Conservation (phyloP, 805 yeast species). For the Hanseniaspora thailandica region DNA sequence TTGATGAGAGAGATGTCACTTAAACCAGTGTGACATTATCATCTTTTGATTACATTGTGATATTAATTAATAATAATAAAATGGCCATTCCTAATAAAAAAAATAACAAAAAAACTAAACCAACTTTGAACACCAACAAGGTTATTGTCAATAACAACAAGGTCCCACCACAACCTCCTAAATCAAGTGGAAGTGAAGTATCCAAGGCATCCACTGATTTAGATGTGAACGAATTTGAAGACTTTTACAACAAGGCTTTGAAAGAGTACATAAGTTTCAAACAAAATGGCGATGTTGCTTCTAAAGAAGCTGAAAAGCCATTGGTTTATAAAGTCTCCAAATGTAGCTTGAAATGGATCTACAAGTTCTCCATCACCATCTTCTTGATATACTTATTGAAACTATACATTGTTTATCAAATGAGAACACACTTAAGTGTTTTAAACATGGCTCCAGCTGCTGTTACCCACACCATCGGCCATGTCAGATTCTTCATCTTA, state of each 20-base stretch:
- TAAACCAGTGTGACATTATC: too few relatives aligned
- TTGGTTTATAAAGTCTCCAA: neutral
- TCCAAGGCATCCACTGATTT: neutral
- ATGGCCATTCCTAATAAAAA: neutral
- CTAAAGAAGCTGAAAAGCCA: neutral
- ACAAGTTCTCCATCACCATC: conserved; percentile 1
- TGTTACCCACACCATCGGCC: neutral
- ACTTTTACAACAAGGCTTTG: conserved; percentile 13
- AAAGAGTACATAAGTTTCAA: conserved; percentile 11
- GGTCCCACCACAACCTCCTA: neutral
- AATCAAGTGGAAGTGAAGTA: neutral
- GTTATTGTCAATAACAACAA: neutral
- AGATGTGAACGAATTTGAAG: conserved; percentile 10
- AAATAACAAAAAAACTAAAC: neutral
- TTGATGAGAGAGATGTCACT: too few relatives aligned
- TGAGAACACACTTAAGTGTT: conserved; percentile 9
- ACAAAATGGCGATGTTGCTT: neutral
- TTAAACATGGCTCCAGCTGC: neutral
- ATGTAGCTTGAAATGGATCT: neutral
- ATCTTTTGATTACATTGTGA: too few relatives aligned
- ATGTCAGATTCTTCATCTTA: conserved; percentile 3
- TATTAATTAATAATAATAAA: too few relatives aligned
- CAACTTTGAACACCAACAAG: conserved; percentile 4
- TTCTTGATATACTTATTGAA: conserved; percentile 11
- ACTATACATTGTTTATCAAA: conserved; percentile 15